These are phyloP conservation scores for Fulvia fulva DNA, from an alignment of 2,329 filamentous ascomycete species.

Conservation along the genomic window DNA sequence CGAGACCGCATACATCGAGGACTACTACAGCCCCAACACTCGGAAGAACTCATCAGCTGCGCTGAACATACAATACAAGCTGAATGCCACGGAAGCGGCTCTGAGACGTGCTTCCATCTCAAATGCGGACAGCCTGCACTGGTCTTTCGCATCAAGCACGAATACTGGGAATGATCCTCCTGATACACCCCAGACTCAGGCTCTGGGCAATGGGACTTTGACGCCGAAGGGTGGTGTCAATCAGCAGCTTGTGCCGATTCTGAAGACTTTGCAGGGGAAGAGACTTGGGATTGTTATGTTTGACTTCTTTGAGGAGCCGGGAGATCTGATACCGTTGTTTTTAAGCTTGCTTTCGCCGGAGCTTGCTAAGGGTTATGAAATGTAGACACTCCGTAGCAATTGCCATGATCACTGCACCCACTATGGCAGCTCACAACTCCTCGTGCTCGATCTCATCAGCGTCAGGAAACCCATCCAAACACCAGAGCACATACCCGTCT, in stretches of 20 bases:
- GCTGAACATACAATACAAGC: constrained; percentile 44
- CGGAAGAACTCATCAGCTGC: constrained; percentile 30
- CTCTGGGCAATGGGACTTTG: constrained; percentile 39
- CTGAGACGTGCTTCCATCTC: constrained; percentile 33
- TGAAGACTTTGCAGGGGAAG: constrained; percentile 39
- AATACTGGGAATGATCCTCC: constrained; percentile 39
- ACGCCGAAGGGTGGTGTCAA: constrained; percentile 46
- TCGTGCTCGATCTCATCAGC: too few relatives aligned
- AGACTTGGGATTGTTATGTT: constrained; percentile 52
- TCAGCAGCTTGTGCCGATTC: constrained; percentile 37
- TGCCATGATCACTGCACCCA: neutral
- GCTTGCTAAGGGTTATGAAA: constrained; percentile 8
- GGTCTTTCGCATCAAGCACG: constrained; percentile 47
- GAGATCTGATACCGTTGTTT: constrained; percentile 40
- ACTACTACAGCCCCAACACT: constrained; percentile 45
- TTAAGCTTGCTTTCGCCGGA: constrained; percentile 29
- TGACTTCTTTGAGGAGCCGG: constrained; percentile 49
- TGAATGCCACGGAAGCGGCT: constrained; percentile 41
- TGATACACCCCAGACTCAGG: constrained; percentile 45
- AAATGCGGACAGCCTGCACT: constrained; percentile 42
- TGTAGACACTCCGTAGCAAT: neutral
- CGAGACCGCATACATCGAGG: constrained; percentile 47
- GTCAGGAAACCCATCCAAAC: too few relatives aligned
- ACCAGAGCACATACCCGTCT: too few relatives aligned
- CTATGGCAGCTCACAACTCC: too few relatives aligned